Base-by-base conservation (phyloP, 176 grass and related monocot genomes). In the Microstegium vimineum region DNA sequence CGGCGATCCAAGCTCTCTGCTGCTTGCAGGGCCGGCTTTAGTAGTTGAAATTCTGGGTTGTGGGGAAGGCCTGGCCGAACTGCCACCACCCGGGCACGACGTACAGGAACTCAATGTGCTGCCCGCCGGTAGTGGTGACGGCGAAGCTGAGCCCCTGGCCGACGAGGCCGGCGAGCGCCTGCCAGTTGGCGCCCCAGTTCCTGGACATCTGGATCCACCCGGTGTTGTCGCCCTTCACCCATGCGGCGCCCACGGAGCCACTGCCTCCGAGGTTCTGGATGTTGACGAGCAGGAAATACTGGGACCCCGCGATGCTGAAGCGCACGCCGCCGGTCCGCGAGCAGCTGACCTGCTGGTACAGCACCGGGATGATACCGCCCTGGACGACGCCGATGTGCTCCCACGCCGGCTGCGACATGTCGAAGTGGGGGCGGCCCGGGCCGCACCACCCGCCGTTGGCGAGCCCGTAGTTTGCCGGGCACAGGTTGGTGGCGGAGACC, bases 121-220 rank as follows among this genome's bases (percentile, higher is more conserved):
- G 82, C 0, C 87, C 87, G 17, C 92, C 91, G 5, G 78, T 84
- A 30, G 51, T 64, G 2, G 54, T 90, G 0, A 94, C 75, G 47
- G 68, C 60, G 76, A 91, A 94, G 20, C 87, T 94, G 74, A 92
- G 82, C 15, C 56, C 76, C 83, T 97, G 94, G 3, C 82, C 79
- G 17, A 0, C 16, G 25, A 94, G 78, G 2, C n/a, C 77, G 5
- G 62, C 1, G 33, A 83, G 81, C 4, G 20, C 59, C 28, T 91
- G 89, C 74, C 83, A 94, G 57, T 91, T 94, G 22, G 89, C 92
- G 2, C 92, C 92, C 92, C 79, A 94, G 75, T 94, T 94, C 31
- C 86, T 60, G 0, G 45, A 41, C 84, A 84, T 70, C 30, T 36
- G 35, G 4, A 86, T 76, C 92, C 85, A 94, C 20, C 69, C 83